Percentiles rank a stretch among this genome's conserved stretches.
Evolutionary conservation across 306 rosid species (phyloP).

Genomic region (Arachis stenosperma): DNA sequence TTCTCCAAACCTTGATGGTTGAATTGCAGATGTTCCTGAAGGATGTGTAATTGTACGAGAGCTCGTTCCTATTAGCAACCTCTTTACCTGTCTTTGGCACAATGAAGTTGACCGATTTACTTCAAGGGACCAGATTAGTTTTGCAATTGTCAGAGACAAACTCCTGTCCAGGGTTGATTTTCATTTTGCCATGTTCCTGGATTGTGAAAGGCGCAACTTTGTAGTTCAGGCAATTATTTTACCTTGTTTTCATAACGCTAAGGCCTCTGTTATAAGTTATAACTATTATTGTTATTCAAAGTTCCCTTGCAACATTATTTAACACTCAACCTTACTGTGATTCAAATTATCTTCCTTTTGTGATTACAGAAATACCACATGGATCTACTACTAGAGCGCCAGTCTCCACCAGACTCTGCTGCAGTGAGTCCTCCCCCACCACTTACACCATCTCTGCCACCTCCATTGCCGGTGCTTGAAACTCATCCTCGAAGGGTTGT

Average conservation of each 20-base stretch:
- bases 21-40: conserved; percentile 93
- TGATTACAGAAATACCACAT: conserved; percentile 80
- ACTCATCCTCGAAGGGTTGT: conserved; percentile 37
- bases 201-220: conserved; percentile 92
- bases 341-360: not conserved
- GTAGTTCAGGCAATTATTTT: conserved; percentile 70
- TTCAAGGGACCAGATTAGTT: conserved; percentile 93
- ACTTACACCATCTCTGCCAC: conserved; percentile 32
- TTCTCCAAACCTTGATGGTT: conserved; percentile 36
- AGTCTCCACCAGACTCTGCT: conserved; percentile 49
- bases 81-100: conserved; percentile 94
- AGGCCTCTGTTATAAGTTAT: not conserved
- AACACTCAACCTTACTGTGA: not conserved
- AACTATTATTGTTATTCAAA: not conserved
- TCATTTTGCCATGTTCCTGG: conserved; percentile 81
- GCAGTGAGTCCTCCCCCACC: conserved; percentile 45
- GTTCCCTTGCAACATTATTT: not conserved
- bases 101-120: conserved; percentile 98
- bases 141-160: conserved; percentile 80
- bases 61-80: conserved; percentile 92
- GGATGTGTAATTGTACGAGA: conserved; percentile 89
- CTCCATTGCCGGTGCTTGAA: conserved; percentile 43
- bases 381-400: conserved; percentile 52
- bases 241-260: not conserved
- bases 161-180: conserved; percentile 64